phyloP scores from a whole-genome alignment of 1,284 basidiomycete genomes.

The Ustilago curta region DNA sequence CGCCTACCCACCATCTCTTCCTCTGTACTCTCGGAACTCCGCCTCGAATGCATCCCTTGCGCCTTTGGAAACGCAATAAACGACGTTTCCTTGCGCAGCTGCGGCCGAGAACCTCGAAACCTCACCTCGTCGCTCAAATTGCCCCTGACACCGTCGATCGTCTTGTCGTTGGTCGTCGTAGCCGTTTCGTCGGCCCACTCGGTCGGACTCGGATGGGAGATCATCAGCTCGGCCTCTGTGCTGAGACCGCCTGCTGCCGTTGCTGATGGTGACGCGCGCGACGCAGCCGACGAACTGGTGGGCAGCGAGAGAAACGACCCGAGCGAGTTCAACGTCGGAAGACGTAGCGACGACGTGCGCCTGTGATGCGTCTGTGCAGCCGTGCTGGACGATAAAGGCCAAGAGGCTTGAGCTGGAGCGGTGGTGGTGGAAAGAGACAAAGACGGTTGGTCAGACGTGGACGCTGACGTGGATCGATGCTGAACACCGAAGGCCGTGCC shows the following conservation, averaged over 20 bases:
- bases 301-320: conserved; percentile 30
- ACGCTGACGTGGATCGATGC: not conserved
- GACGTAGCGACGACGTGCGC: conserved; percentile 30
- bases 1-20: too few relatives aligned
- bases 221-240: conserved; percentile 47
- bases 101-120: conserved; percentile 8
- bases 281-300: conserved; percentile 13
- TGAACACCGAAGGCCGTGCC: too few relatives aligned
- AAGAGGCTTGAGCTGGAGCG: not conserved
- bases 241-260: conserved; percentile 10
- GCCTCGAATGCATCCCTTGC: not conserved
- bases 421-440: not conserved
- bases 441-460: not conserved
- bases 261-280: not conserved
- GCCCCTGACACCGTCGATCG: not conserved
- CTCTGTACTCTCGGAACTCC: too few relatives aligned
- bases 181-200: conserved; percentile 39
- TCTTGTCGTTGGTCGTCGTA: not conserved
- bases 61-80: conserved; percentile 37
- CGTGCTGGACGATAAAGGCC: not conserved
- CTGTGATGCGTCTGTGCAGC: conserved; percentile 8
- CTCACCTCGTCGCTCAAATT: conserved; percentile 26
- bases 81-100: conserved; percentile 3
- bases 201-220: conserved; percentile 33
- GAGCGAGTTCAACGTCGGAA: conserved; percentile 40